Percentiles rank a stretch among this genome's conserved stretches.
phyloP scores from a whole-genome alignment of 495 filamentous ascomycete genomes.

The Penicillium tannophilum region DNA sequence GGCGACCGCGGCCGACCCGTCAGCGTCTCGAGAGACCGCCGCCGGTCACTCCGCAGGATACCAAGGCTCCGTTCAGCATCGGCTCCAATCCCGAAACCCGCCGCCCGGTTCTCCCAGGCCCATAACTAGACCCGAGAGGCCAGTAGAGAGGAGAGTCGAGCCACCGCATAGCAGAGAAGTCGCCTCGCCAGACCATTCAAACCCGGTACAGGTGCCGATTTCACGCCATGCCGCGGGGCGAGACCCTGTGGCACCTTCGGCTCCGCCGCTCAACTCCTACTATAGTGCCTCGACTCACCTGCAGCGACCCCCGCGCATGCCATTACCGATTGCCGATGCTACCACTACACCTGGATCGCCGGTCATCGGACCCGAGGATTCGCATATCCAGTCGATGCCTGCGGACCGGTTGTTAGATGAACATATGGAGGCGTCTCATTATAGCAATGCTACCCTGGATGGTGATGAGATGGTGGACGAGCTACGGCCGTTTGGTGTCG shows the following conservation, averaged over 20 bases:
- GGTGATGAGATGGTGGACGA: conserved; percentile 82
- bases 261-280: conserved; percentile 48
- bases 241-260: conserved; percentile 44
- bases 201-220: conserved; percentile 54
- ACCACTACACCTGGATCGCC: conserved; percentile 83
- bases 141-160: conserved; percentile 28
- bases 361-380: conserved; percentile 63
- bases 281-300: conserved; percentile 57
- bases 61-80: conserved; percentile 40
- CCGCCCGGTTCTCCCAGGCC: conserved; percentile 28
- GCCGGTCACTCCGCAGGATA: conserved; percentile 43
- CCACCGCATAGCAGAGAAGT: conserved; percentile 26
- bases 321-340: conserved; percentile 89
- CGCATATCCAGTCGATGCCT: conserved; percentile 53
- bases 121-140: conserved; percentile 19
- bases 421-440: conserved; percentile 52
- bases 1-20: conserved; percentile 44
- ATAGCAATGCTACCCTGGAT: conserved; percentile 72
- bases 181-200: conserved; percentile 39
- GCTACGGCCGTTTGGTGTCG: conserved; percentile 53
- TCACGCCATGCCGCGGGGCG: conserved; percentile 37
- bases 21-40: conserved; percentile 44
- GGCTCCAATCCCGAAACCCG: conserved; percentile 41
- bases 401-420: conserved; percentile 51
- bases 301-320: conserved; percentile 80